A percentile compares a stretch with the other conserved stretches of the same genome.
phyloP scores from a whole-genome alignment of 805 yeast genomes.

The Cyberlindnera maclurae region DNA sequence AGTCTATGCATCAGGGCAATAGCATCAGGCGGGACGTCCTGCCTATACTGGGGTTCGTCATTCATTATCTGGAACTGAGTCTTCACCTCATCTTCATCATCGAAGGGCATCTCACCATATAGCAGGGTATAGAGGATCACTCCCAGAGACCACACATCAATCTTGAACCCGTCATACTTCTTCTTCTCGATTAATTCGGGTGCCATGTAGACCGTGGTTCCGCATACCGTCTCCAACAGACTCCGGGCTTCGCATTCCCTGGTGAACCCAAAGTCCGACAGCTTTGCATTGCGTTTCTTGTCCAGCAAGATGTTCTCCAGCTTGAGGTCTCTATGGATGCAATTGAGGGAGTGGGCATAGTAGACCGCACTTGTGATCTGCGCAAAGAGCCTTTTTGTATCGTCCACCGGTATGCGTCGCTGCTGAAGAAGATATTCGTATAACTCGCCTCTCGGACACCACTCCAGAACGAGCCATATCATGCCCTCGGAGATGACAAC shows the following conservation, averaged over 20 bases:
- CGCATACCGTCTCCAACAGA: slow-evolving; percentile 77
- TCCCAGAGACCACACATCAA: slow-evolving; percentile 91
- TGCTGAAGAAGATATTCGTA: slow-evolving; percentile 55
- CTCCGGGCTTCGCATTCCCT: slow-evolving; percentile 58
- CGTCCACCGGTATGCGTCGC: slow-evolving; percentile 43
- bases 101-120: slow-evolving; percentile 87
- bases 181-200: slow-evolving; percentile 74
- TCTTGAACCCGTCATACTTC: slow-evolving; percentile 71
- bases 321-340: slow-evolving; percentile 81
- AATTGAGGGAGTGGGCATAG: slow-evolving; percentile 69
- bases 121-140: slow-evolving; percentile 79
- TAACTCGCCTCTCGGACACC: slow-evolving; percentile 78
- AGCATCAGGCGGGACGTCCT: slow-evolving; percentile 41
- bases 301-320: slow-evolving; percentile 70
- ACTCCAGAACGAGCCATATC: slow-evolving; percentile 86
- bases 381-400: slow-evolving; percentile 47
- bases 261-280: slow-evolving; percentile 93
- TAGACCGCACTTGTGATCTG: slow-evolving; percentile 54
- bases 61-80: slow-evolving; percentile 55
- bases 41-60: slow-evolving; percentile 55
- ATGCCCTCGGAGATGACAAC: slow-evolving; percentile 63
- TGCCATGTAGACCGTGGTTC: slow-evolving; percentile 94
- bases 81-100: slow-evolving; percentile 63
- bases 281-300: slow-evolving; percentile 52
- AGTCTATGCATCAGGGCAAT: slow-evolving; percentile 44